Percentiles rank a stretch among this genome's conserved stretches.
Evolutionary conservation across 106 monocot species (phyloP).

Genomic region (Narthecium ossifragum): DNA sequence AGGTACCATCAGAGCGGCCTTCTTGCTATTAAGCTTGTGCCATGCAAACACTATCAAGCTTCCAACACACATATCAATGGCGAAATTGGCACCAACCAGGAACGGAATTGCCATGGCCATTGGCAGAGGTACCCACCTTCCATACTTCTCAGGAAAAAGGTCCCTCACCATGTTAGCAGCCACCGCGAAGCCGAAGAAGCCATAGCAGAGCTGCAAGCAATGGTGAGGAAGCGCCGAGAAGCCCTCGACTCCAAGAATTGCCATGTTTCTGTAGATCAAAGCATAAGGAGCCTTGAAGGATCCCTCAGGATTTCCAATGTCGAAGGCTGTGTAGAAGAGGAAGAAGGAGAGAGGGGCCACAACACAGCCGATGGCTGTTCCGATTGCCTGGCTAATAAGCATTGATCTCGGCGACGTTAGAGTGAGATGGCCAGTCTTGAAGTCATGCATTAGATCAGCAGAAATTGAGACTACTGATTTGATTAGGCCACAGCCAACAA

Average conservation of each 20-base stretch:
- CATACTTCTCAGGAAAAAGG: constrained; percentile 38
- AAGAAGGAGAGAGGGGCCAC: constrained; percentile 75
- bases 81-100: constrained; percentile 74
- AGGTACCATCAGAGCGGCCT: constrained; percentile 56
- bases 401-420: constrained; percentile 74
- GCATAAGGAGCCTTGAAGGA: constrained; percentile 89
- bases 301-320: constrained; percentile 82
- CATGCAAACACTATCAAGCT: constrained; percentile 69
- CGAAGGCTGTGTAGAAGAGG: constrained; percentile 87
- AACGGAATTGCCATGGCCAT: constrained; percentile 96
- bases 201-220: constrained; percentile 83
- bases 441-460: constrained; percentile 90
- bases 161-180: constrained; percentile 53
- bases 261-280: constrained; percentile 90
- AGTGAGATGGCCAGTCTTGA: constrained; percentile 83
- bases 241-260: constrained; percentile 80
- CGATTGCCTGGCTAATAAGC: constrained; percentile 71
- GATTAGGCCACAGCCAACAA: constrained; percentile 74
- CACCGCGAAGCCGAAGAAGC: constrained; percentile 80
- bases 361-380: constrained; percentile 78
- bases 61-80: constrained; percentile 76
- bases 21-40: constrained; percentile 36
- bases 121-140: constrained; percentile 68
- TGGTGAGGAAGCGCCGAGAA: constrained; percentile 77
- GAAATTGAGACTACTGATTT: constrained; percentile 88